Evolutionary conservation across 2,329 filamentous ascomycete species (phyloP).

Genomic region (Thelonectria discophora): DNA sequence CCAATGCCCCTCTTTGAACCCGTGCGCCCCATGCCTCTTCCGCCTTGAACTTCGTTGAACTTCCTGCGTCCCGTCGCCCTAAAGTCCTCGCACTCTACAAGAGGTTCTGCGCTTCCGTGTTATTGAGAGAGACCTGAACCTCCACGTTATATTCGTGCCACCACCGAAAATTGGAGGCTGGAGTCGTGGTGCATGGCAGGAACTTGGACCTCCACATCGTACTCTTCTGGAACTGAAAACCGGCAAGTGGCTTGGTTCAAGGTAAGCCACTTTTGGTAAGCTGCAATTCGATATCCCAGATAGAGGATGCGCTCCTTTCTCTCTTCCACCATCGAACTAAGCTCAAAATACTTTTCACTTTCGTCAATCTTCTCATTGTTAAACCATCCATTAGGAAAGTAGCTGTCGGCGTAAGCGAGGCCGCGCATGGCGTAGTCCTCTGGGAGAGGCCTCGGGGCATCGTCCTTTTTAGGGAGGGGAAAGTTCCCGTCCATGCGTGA

Average conservation of each 20-base stretch:
- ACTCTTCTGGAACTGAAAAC: slow-evolving; percentile 53
- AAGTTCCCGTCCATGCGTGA: slow-evolving; percentile 57
- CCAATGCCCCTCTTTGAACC: too few relatives aligned
- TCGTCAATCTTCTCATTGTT: slow-evolving; percentile 66
- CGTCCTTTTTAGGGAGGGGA: slow-evolving; percentile 54
- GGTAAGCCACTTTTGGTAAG: slow-evolving; percentile 52
- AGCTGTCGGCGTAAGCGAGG: slow-evolving; percentile 66
- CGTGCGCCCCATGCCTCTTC: too few relatives aligned
- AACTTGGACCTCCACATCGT: slow-evolving; percentile 48
- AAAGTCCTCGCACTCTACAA: too few relatives aligned
- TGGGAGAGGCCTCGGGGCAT: slow-evolving; percentile 64
- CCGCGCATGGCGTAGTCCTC: slow-evolving; percentile 76
- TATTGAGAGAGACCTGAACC: too few relatives aligned
- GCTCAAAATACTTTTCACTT: slow-evolving; percentile 72
- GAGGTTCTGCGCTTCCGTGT: too few relatives aligned
- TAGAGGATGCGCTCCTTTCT: slow-evolving; percentile 68
- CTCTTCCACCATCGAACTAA: slow-evolving; percentile 65
- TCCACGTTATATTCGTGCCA: too few relatives aligned
- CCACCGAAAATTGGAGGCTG: too few relatives aligned
- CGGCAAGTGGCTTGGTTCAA: slow-evolving; percentile 51
- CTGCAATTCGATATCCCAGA: slow-evolving; percentile 60
- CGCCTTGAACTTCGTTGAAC: too few relatives aligned
- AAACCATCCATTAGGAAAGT: slow-evolving; percentile 70
- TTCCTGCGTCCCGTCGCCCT: too few relatives aligned
- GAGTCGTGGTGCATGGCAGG: too few relatives aligned